phyloP scores from a whole-genome alignment of 345 rosid species.

The Camelina hispida region DNA sequence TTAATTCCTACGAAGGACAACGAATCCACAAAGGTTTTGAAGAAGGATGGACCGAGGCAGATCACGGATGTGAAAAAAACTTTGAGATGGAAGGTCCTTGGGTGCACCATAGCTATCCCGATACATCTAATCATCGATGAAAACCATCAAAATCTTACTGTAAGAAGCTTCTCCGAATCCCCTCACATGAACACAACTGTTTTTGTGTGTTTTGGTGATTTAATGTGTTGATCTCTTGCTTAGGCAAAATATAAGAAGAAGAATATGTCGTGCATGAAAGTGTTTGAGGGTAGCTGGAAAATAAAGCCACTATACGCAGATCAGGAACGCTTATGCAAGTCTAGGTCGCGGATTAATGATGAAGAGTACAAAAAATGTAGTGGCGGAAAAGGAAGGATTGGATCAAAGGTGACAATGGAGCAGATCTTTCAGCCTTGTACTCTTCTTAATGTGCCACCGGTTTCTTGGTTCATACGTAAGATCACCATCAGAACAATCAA shows the following conservation, averaged over 20 bases:
- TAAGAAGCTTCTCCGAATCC: slow-evolving; percentile 38
- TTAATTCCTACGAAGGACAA: slow-evolving; percentile 52
- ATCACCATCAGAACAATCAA: slow-evolving; percentile 66
- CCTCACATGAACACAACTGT: not conserved
- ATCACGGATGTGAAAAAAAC: slow-evolving; percentile 72
- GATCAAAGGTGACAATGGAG: slow-evolving; percentile 69
- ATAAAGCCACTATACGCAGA: slow-evolving; percentile 70
- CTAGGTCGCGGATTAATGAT: slow-evolving; percentile 59
- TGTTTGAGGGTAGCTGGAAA: slow-evolving; percentile 82
- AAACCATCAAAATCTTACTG: slow-evolving; percentile 64
- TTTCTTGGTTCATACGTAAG: slow-evolving; percentile 82
- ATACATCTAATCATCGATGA: slow-evolving; percentile 77
- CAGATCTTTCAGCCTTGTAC: slow-evolving; percentile 72
- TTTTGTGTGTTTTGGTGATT: not conserved
- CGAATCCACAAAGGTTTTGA: slow-evolving; percentile 60
- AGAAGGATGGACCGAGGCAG: slow-evolving; percentile 41
- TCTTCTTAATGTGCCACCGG: slow-evolving; percentile 72
- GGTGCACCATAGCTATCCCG: slow-evolving; percentile 70
- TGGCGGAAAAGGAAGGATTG: slow-evolving; percentile 72
- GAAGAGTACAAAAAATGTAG: slow-evolving; percentile 67
- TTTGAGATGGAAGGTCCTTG: slow-evolving; percentile 55
- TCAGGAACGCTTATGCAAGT: slow-evolving; percentile 57
- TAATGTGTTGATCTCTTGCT: not conserved
- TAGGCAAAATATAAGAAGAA: slow-evolving; percentile 79
- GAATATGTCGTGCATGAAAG: slow-evolving; percentile 69